Evolutionary conservation across 2,329 filamentous ascomycete genomes (phyloP).

Genomic region (Amylocarpus encephaloides): DNA sequence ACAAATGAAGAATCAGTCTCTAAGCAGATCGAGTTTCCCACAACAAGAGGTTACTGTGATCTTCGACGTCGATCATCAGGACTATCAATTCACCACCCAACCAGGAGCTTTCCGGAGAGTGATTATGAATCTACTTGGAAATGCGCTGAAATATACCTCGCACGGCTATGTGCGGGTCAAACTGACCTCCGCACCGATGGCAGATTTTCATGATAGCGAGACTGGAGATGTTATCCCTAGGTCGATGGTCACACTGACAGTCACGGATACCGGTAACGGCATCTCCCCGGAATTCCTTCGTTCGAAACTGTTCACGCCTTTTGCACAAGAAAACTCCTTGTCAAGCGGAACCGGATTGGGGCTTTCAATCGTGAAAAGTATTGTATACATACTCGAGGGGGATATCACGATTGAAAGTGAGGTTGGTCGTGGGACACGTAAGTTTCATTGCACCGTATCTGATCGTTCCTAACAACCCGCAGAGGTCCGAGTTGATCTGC

Average conservation of each 20-base stretch:
- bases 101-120: slow-evolving; percentile 46
- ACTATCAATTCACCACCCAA: slow-evolving; percentile 41
- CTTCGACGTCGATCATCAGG: slow-evolving; percentile 26
- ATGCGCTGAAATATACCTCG: slow-evolving; percentile 56
- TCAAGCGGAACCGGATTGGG: slow-evolving; percentile 58
- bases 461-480: slow-evolving; percentile 10
- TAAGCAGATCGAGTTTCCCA: slow-evolving; percentile 5
- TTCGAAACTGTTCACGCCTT: slow-evolving; percentile 55
- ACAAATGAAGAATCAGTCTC: background rate
- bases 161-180: slow-evolving; percentile 44
- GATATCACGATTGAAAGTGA: slow-evolving; percentile 53
- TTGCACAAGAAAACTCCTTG: slow-evolving; percentile 57
- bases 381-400: slow-evolving; percentile 55
- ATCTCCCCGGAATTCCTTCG: slow-evolving; percentile 59
- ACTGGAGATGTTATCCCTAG: slow-evolving; percentile 19
- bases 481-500: slow-evolving; percentile 30
- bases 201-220: slow-evolving; percentile 18
- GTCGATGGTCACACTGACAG: slow-evolving; percentile 51
- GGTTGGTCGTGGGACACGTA: slow-evolving; percentile 47
- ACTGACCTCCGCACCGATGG: slow-evolving; percentile 23
- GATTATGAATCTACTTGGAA: slow-evolving; percentile 59
- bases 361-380: slow-evolving; percentile 56
- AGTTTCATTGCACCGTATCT: slow-evolving; percentile 23
- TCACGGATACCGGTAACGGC: slow-evolving; percentile 67
- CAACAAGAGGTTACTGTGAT: slow-evolving; percentile 26